phyloP scores from a whole-genome alignment of 768 basidiomycete species.

The Mrakia hoshinonis region DNA sequence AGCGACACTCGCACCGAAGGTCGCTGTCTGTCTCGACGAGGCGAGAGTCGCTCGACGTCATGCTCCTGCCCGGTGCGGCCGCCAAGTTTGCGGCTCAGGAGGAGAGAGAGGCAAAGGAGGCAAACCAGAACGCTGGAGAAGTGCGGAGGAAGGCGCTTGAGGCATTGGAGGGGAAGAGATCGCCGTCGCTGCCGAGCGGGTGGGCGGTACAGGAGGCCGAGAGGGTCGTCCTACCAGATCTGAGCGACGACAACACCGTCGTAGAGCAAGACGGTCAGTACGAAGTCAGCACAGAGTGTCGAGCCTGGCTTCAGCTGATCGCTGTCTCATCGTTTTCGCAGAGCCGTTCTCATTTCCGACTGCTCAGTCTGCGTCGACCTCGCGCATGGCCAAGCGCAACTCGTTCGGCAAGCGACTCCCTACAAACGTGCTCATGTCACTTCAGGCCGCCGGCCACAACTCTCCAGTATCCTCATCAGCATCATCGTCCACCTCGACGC shows the following conservation, averaged over 20 bases:
- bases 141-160: conserved; percentile 71
- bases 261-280: conserved; percentile 24
- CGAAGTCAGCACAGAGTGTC: neutral
- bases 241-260: conserved; percentile 16
- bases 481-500: neutral
- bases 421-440: conserved; percentile 19
- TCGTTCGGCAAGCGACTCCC: conserved; percentile 24
- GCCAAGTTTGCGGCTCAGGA: conserved; percentile 58
- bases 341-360: neutral
- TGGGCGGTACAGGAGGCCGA: conserved; percentile 9
- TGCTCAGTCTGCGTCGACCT: neutral
- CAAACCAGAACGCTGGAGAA: conserved; percentile 53
- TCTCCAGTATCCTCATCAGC: neutral
- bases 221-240: conserved; percentile 25
- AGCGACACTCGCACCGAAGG: conserved; percentile 51
- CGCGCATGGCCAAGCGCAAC: conserved; percentile 23
- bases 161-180: conserved; percentile 58
- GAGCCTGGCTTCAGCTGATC: neutral
- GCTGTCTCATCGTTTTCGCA: too few species aligned
- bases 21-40: conserved; percentile 82
- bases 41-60: conserved; percentile 79
- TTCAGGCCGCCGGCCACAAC: neutral
- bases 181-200: conserved; percentile 5
- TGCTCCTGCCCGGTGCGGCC: conserved; percentile 55
- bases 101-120: conserved; percentile 59